Evolutionary conservation across 2,329 filamentous ascomycete species (phyloP).

Genomic region (Escovopsis sp.): DNA sequence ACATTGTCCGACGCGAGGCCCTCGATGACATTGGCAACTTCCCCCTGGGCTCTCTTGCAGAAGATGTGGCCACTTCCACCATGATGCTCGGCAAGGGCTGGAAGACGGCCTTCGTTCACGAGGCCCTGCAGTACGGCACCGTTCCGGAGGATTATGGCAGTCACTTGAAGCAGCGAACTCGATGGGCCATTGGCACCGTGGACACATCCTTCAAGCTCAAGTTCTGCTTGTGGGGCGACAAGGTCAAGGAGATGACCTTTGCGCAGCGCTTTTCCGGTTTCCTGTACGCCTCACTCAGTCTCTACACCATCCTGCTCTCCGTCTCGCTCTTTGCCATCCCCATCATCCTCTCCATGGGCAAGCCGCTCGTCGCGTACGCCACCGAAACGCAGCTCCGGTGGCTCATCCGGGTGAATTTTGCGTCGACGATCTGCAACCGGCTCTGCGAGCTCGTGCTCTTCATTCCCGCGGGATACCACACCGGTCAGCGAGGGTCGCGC

Average conservation of each 20-base stretch:
- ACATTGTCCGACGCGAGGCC: conserved; percentile 41
- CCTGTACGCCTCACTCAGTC: conserved; percentile 37
- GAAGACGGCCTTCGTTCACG: conserved; percentile 45
- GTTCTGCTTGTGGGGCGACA: conserved; percentile 40
- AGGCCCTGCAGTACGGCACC: conserved; percentile 43
- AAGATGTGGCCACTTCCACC: conserved; percentile 44
- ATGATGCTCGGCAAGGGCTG: conserved; percentile 44
- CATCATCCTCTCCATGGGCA: conserved; percentile 40
- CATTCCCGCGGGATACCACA: conserved; percentile 42
- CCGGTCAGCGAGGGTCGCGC: conserved; percentile 38
- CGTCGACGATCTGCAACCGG: conserved; percentile 33
- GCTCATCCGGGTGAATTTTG: conserved; percentile 41
- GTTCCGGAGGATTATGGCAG: conserved; percentile 40
- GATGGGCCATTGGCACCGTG: conserved; percentile 40
- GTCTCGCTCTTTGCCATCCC: conserved; percentile 43
- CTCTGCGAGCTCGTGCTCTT: conserved; percentile 42
- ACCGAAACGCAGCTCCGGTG: conserved; percentile 38
- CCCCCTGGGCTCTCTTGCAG: conserved; percentile 41
- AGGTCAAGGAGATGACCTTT: conserved; percentile 35
- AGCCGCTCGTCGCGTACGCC: conserved; percentile 40
- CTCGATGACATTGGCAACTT: conserved; percentile 47
- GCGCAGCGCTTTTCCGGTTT: conserved; percentile 44
- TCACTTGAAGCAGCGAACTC: conserved; percentile 40
- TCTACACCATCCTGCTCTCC: conserved; percentile 40
- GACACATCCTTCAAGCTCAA: conserved; percentile 45